Base-by-base conservation (phyloP, 129 eudicot species). In the Gnaphalium uliginosum region DNA sequence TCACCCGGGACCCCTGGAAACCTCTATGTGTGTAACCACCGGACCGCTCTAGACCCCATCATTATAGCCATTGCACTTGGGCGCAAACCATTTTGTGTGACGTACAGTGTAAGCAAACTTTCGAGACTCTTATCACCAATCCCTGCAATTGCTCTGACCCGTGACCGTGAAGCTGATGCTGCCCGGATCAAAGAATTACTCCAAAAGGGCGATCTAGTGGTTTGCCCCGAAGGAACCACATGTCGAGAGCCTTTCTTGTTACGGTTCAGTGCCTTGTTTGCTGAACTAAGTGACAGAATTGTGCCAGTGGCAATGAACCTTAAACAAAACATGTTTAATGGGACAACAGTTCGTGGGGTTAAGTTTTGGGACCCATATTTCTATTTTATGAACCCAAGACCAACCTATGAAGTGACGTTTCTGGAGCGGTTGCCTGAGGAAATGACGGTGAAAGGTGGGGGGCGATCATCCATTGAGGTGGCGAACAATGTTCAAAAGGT, bases 301-400 rank as follows among this genome's bases (percentile, higher is more conserved):
- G 98, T 90, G 56, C 98, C 97, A 0, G 97, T 93, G 13, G 93
- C 98, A 0, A 60, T 93, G 43, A 83, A 93, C 79, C 76, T 86
- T 2, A 85, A 86, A 80, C 90, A 89, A 71, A 89, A 81, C 37
- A 87, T 89, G 93, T 94, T 90, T 76, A 37, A 88, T 26, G 98
- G 98, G 7, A 93, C 98, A 0, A 86, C 91, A 0, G 96, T 88
- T 4, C 87, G 96, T 0, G 96, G 98, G 8, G 89, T 90, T 6
- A 90, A 93, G 65, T 93, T 90, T 41, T 90, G 96, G 96, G 98
- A 93, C 74, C 81, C 98, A 3, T 90, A 90, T 30, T 88, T 84
- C 72, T 88, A 76, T 61, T 90, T 90, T 79, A 90, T 90, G 96
- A 93, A 93, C 83, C 98, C 97, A 0, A 73, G 93, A 48, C 98